Conservation (phyloP, 2,329 filamentous ascomycete species). For the Trichoderma sp. region DNA sequence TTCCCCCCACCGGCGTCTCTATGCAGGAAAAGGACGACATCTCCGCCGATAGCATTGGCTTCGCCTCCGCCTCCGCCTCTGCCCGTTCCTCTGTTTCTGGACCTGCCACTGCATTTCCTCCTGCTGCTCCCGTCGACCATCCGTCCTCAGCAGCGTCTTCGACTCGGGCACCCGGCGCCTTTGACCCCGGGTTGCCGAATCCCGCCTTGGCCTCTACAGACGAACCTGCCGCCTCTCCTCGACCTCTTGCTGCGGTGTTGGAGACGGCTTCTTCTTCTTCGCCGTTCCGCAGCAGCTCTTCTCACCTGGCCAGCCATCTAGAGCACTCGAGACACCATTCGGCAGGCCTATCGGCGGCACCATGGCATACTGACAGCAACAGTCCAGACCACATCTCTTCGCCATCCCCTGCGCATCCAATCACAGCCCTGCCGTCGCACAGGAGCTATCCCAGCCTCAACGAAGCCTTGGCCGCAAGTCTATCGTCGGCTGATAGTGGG, state of each 20-base stretch:
- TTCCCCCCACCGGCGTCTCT: conserved; percentile 27
- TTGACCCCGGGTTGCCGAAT: not conserved
- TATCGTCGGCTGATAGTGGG: conserved; percentile 22
- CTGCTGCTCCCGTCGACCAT: not conserved
- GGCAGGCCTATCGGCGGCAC: not conserved
- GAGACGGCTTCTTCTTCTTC: not conserved
- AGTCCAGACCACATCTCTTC: conserved; percentile 20
- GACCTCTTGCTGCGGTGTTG: not conserved
- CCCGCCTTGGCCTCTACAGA: not conserved
- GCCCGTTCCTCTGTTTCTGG: not conserved
- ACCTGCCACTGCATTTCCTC: not conserved
- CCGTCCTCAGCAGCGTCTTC: conserved; percentile 18
- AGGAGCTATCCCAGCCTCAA: not conserved
- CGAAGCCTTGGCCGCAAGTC: conserved; percentile 20
- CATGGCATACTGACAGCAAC: conserved; percentile 23
- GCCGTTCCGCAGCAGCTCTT: not conserved
- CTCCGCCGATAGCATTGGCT: conserved; percentile 19
- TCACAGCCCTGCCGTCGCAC: not conserved
- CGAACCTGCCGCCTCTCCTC: conserved; percentile 10
- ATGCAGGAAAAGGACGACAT: conserved; percentile 30
- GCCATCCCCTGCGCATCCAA: not conserved
- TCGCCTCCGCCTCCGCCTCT: conserved; percentile 16
- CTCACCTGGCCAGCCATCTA: conserved; percentile 4
- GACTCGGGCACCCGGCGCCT: not conserved
- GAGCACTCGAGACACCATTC: conserved; percentile 21